phyloP scores from a whole-genome alignment of 768 basidiomycete genomes.

The Chiua virens region DNA sequence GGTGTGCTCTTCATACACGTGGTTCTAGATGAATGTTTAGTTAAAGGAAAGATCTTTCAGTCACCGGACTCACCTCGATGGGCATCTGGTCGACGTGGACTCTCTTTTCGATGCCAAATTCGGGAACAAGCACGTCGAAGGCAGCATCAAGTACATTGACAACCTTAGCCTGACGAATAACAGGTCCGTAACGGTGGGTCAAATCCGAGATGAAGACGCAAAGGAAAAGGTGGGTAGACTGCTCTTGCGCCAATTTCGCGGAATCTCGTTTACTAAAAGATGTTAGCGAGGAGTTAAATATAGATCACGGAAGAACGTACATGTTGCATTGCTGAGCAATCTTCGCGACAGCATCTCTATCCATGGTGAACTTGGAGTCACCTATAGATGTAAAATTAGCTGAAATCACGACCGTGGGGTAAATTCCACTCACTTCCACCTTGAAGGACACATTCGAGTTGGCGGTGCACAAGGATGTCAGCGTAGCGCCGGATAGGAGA shows the following conservation, averaged over 20 bases:
- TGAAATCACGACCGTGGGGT: neutral
- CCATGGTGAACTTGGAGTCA: slow-evolving; percentile 95
- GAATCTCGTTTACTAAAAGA: slow-evolving; percentile 80
- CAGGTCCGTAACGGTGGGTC: slow-evolving; percentile 92
- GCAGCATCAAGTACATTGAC: slow-evolving; percentile 96
- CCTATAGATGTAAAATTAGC: slow-evolving; percentile 28
- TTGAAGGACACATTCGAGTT: slow-evolving; percentile 86
- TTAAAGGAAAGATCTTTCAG: neutral
- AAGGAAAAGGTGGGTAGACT: slow-evolving; percentile 92
- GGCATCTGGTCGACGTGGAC: slow-evolving; percentile 99
- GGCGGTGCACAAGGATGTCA: slow-evolving; percentile 94
- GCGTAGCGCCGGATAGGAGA: slow-evolving; percentile 93
- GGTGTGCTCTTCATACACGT: slow-evolving; percentile 93
- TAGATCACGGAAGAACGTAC: slow-evolving; percentile 42
- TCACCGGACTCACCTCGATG: slow-evolving; percentile 67
- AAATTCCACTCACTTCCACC: slow-evolving; percentile 51
- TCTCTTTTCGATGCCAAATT: slow-evolving; percentile 98
- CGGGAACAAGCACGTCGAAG: slow-evolving; percentile 93
- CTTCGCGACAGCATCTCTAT: slow-evolving; percentile 96
- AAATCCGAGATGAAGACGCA: slow-evolving; percentile 94
- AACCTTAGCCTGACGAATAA: slow-evolving; percentile 92
- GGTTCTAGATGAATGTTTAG: slow-evolving; percentile 59
- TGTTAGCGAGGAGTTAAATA: neutral
- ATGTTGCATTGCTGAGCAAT: slow-evolving; percentile 98
- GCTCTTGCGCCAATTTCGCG: slow-evolving; percentile 89